Base-by-base conservation (phyloP, 176 grass and related monocot genomes). In the Olyra latifolia region DNA sequence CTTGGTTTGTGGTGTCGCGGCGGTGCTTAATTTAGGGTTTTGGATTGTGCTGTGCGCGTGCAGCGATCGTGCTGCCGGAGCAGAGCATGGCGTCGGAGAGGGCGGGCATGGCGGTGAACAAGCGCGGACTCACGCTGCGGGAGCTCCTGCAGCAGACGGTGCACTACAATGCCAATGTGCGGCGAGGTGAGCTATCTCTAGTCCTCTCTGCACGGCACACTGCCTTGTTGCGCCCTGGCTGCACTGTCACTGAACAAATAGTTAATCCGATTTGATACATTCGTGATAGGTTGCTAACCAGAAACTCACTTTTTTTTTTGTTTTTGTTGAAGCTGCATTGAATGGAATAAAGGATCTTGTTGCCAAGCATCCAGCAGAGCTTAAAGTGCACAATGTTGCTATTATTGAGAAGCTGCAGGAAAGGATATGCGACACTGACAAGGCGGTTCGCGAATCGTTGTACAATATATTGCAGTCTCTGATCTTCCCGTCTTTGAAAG, bases 1-100 rank as follows among this genome's bases (percentile, higher is more conserved):
- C 69, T 29, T 50, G 17, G 22, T 76, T 45, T 2, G 17, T 25
- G 24, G 19, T 71, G 9, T 7, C 19, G 19, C 13, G 16, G 53
- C 38, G 16, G 53, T 27, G 25, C 62, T 70, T 20, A 80, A 38
- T 69, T 66, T 81, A 23, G 71, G n/a, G 11, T 40, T 58, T 22
- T n/a, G 46, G 53, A 4, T 72, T 8, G 15, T 64, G 46, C 13
- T 69, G 53, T 41, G 25, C 54, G 54, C 9, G 11, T 56, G 46
- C 72, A 89, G 87, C 83, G 47, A 89, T 89, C 72, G 78, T 89
- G 45, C 86, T 98, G 50, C 92, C 84, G 30, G 92, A 98, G 86
- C 96, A 98, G 75, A 95, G 80, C 71, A 83, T 98, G 88, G 88
- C 89, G 35, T 87, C 92, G 8, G 92, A 98, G 30, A 95, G 92